phyloP scores from a whole-genome alignment of 495 filamentous ascomycete genomes.

The Cercophora sp. region DNA sequence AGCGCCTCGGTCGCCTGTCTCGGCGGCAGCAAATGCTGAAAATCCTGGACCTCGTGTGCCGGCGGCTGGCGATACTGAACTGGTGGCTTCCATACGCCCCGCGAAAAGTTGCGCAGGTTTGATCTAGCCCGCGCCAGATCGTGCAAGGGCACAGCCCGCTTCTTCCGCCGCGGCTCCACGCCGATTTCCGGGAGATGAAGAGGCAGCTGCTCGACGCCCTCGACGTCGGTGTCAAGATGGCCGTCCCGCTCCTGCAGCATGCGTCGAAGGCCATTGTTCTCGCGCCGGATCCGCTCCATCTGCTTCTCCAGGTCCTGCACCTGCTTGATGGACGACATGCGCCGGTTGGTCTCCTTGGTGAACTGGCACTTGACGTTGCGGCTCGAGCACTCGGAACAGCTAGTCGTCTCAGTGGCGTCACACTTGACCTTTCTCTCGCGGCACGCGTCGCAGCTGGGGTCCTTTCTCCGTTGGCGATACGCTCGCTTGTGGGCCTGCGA shows the following conservation, averaged over 20 bases:
- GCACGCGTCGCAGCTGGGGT: slow-evolving; percentile 97
- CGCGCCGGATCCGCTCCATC: slow-evolving; percentile 66
- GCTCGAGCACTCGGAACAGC: slow-evolving; percentile 94
- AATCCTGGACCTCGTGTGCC: slow-evolving; percentile 47
- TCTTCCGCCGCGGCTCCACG: slow-evolving; percentile 58
- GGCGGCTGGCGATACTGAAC: slow-evolving; percentile 61
- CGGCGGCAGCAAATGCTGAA: slow-evolving; percentile 57
- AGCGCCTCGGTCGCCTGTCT: slow-evolving; percentile 69
- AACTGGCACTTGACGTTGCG: slow-evolving; percentile 96
- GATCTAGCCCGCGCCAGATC: slow-evolving; percentile 67
- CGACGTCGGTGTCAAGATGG: slow-evolving; percentile 56
- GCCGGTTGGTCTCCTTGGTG: slow-evolving; percentile 96
- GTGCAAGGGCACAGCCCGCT: slow-evolving; percentile 55
- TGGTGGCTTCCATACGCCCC: slow-evolving; percentile 79
- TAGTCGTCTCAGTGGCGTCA: slow-evolving; percentile 91
- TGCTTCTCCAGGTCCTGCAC: slow-evolving; percentile 96
- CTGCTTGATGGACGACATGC: slow-evolving; percentile 99
- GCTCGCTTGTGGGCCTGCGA: slow-evolving; percentile 78
- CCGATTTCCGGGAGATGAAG: slow-evolving; percentile 69
- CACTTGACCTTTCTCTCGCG: slow-evolving; percentile 98
- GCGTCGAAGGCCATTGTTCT: slow-evolving; percentile 67
- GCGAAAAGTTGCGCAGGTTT: slow-evolving; percentile 69
- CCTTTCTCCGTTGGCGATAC: slow-evolving; percentile 90
- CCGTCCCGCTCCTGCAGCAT: slow-evolving; percentile 47
- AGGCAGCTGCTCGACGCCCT: slow-evolving; percentile 52